These are phyloP conservation scores for Schizophyllum amplum DNA, from an alignment of 1,284 basidiomycete genomes.

Conservation along the genomic window DNA sequence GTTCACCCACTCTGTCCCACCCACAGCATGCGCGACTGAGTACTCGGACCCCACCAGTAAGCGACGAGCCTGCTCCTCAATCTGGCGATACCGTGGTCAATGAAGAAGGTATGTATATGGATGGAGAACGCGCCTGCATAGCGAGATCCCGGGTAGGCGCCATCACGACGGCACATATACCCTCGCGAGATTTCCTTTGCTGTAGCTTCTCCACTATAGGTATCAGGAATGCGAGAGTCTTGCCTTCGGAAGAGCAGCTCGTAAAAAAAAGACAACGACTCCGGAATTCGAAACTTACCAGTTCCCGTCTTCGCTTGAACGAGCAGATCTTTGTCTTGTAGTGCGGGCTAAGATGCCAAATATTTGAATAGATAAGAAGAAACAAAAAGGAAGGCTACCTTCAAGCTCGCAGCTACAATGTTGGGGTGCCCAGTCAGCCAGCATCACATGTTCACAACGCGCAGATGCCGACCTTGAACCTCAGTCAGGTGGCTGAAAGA, in stretches of 20 bases:
- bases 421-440: not conserved
- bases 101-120: not conserved
- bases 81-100: constrained; percentile 18
- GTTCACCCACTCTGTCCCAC: constrained; percentile 42
- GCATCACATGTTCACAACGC: not conserved
- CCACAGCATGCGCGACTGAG: constrained; percentile 31
- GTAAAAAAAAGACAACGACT: too few species aligned
- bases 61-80: constrained; percentile 67
- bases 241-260: constrained; percentile 38
- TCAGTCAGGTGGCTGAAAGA: constrained; percentile 22
- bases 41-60: constrained; percentile 25
- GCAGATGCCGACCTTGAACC: constrained; percentile 27
- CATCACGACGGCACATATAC: constrained; percentile 54
- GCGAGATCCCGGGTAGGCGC: constrained; percentile 88
- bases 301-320: constrained; percentile 43
- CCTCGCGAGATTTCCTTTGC: constrained; percentile 14
- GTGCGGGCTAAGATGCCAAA: constrained; percentile 22
- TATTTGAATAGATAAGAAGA: not conserved
- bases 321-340: constrained; percentile 30
- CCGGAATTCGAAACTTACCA: too few species aligned
- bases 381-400: constrained; percentile 13
- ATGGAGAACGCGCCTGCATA: constrained; percentile 50
- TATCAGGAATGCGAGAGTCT: constrained; percentile 85
- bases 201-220: constrained; percentile 76
- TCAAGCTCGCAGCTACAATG: constrained; percentile 24